phyloP scores from a whole-genome alignment of 2,329 filamentous ascomycete species.

The Exophiala bonariae region DNA sequence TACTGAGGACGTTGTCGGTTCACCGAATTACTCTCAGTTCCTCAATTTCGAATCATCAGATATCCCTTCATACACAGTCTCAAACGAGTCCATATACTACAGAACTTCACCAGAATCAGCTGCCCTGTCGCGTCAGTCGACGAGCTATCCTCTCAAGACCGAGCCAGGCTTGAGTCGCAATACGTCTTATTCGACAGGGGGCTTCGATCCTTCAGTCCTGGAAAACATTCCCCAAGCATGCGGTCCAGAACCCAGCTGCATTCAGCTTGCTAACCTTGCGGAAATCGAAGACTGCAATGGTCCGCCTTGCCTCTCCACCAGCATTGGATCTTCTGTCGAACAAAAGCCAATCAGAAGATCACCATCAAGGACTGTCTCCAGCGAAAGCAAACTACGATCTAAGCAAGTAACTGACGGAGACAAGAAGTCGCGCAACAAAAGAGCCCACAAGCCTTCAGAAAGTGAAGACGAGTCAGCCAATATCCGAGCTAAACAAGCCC shows the following conservation, averaged over 20 bases:
- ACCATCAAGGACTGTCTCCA: slow-evolving; percentile 1
- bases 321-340: not conserved
- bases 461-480: slow-evolving; percentile 19
- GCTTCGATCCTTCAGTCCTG: not conserved
- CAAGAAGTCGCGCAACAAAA: slow-evolving; percentile 15
- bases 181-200: slow-evolving; percentile 2
- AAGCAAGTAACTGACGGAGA: slow-evolving; percentile 5
- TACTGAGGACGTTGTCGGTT: slow-evolving; percentile 13
- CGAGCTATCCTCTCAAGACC: slow-evolving; percentile 13
- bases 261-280: slow-evolving; percentile 13
- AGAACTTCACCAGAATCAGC: slow-evolving; percentile 6
- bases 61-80: slow-evolving; percentile 10
- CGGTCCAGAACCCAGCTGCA: slow-evolving; percentile 12
- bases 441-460: slow-evolving; percentile 13
- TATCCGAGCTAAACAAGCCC: slow-evolving; percentile 25
- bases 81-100: slow-evolving; percentile 11
- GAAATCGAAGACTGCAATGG: slow-evolving; percentile 22
- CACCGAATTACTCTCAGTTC: slow-evolving; percentile 21
- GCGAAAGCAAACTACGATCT: not conserved
- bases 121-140: slow-evolving; percentile 7
- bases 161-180: slow-evolving; percentile 12
- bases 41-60: slow-evolving; percentile 21
- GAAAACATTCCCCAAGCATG: slow-evolving; percentile 6
- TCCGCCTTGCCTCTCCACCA: slow-evolving; percentile 1
- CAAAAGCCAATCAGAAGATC: slow-evolving; percentile 1